Base-by-base conservation (phyloP, 1,284 basidiomycete species). In the Naganishia albida region DNA sequence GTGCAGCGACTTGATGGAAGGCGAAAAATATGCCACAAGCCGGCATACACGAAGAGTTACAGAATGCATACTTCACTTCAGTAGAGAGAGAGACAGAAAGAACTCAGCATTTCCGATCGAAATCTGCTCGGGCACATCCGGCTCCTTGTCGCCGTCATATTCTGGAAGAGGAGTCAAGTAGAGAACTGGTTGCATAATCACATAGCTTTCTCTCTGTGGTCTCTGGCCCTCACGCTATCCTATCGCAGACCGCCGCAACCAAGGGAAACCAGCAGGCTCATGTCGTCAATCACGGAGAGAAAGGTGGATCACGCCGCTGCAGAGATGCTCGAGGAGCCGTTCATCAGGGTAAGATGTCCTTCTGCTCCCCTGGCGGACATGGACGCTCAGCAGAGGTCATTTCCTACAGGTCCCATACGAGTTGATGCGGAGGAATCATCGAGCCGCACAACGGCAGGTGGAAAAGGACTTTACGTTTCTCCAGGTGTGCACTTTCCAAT, bases 391-490 rank as follows among this genome's bases (percentile, higher is more conserved):
- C 34, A n/a, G n/a, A n/a, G n/a, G 34, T 6, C 34, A 34, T 10
- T 34, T 34, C 10, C 6, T 10, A 18, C 53, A 80, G 79, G 78
- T 78, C 8, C 78, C 79, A 1, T 79, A 76, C 54, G 78, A 80
- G 70, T 74, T 80, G 1, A 73, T 80, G 26, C 67, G 77, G n/a
- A 66, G 78, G 34, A 73, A 73, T 7, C 78, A 80, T 63, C 70
- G 77, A 4, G 70, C 75, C 6, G 78, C 79, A 1, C 79, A 80
- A 65, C 67, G 79, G 34, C 74, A 77, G 59, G 78, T 80, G 23
- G 79, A 80, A 70, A 78, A 75, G 68, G 79, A 80, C 65, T 80
- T 80, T 63, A 72, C 54, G n/a, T 72, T 65, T 49, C 68, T 76
- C 2, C 71, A 74, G 38, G 75, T 76, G 49, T 50, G 72, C 55